Percentiles rank a stretch among this genome's conserved stretches.
Evolutionary conservation across 1,284 basidiomycete genomes (phyloP).

Genomic region (Heterobasidion parviporum): DNA sequence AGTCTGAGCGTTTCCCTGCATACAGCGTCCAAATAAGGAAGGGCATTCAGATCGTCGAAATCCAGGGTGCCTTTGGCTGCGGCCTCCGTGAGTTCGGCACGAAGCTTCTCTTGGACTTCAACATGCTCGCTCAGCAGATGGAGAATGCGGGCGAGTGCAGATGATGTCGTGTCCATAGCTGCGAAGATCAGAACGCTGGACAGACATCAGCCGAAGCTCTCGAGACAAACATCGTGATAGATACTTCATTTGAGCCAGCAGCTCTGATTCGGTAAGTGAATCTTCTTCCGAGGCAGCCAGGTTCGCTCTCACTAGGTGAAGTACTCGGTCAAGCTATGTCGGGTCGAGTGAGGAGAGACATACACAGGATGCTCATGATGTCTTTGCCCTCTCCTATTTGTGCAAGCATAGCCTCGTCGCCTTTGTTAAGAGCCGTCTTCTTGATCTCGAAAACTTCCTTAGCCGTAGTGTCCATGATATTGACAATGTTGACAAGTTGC

Average conservation of each 20-base stretch:
- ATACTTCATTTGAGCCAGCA: slow-evolving; percentile 4
- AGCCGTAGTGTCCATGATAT: slow-evolving; percentile 26
- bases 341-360: slow-evolving; percentile 6
- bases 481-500: slow-evolving; percentile 22
- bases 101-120: slow-evolving; percentile 11
- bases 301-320: slow-evolving; percentile 1
- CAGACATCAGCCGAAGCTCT: not conserved
- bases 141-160: slow-evolving; percentile 27
- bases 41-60: not conserved
- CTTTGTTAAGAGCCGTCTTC: slow-evolving; percentile 26
- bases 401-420: slow-evolving; percentile 21
- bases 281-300: slow-evolving; percentile 1
- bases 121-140: slow-evolving; percentile 24
- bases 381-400: slow-evolving; percentile 31
- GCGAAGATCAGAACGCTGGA: slow-evolving; percentile 23
- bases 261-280: not conserved
- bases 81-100: not conserved
- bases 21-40: slow-evolving; percentile 4
- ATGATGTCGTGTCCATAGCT: slow-evolving; percentile 29
- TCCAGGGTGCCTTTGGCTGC: not conserved
- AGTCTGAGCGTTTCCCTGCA: slow-evolving; percentile 1
- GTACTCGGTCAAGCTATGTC: not conserved
- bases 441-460: slow-evolving; percentile 23
- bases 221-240: not conserved
- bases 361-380: slow-evolving; percentile 35